Evolutionary conservation across 305 asterid species (phyloP).

Genomic region (Fraxinus platypoda): DNA sequence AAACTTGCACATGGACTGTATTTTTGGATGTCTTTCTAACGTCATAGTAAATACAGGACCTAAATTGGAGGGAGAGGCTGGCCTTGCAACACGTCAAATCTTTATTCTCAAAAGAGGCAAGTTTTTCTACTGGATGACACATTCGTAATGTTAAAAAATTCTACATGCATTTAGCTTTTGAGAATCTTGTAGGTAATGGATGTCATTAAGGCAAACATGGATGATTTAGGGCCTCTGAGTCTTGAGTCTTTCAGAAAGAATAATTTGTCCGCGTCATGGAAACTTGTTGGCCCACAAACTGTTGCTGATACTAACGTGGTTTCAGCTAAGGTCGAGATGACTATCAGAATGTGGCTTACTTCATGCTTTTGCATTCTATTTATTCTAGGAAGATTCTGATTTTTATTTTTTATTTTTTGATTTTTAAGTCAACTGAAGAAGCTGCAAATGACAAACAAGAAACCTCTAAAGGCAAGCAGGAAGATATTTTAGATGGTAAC

Average conservation of each 20-base stretch:
- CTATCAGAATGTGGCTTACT: constrained; percentile 8
- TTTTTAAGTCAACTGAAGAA: constrained; percentile 39
- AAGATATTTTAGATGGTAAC: constrained; percentile 52
- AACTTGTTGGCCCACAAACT: constrained; percentile 43
- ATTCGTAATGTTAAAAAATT: not conserved
- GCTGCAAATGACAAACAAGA: constrained; percentile 42
- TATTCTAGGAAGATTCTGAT: constrained; percentile 26
- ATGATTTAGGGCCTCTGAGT: constrained; percentile 77
- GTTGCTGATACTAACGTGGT: constrained; percentile 35
- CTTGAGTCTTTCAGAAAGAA: constrained; percentile 61
- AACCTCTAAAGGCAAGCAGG: constrained; percentile 44
- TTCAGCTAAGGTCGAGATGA: constrained; percentile 54
- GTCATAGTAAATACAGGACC: constrained; percentile 46
- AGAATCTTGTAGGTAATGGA: constrained; percentile 63
- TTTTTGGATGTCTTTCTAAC: constrained; percentile 20
- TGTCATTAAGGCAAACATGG: constrained; percentile 61
- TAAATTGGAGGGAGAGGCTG: constrained; percentile 78
- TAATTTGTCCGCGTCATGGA: constrained; percentile 85
- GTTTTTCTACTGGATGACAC: constrained; percentile 18
- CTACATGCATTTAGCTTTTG: constrained; percentile 8
- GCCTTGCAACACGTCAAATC: constrained; percentile 74
- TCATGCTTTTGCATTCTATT: constrained; percentile 11
- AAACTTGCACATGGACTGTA: constrained; percentile 3
- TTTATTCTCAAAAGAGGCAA: constrained; percentile 69
- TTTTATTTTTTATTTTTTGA: constrained; percentile 14